phyloP scores from a whole-genome alignment of 1,139 yeast genomes.

The Debaryomyces singareniensis region DNA sequence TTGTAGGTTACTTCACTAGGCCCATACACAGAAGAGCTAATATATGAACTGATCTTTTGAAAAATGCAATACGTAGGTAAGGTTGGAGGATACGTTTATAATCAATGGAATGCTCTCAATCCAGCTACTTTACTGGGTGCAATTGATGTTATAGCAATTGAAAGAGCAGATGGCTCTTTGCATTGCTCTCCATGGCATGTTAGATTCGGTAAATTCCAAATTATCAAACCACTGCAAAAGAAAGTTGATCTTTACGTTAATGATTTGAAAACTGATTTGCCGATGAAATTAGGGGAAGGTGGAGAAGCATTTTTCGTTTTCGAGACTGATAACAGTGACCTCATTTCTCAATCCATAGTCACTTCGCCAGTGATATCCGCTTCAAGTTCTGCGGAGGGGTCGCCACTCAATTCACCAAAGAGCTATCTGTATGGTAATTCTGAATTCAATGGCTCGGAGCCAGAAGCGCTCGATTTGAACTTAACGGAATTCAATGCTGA shows the following conservation, averaged over 20 bases:
- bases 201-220: constrained; percentile 89
- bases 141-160: constrained; percentile 94
- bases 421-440: constrained; percentile 8
- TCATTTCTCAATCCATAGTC: constrained; percentile 68
- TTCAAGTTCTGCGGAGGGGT: constrained; percentile 55
- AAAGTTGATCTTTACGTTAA: constrained; percentile 86
- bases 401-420: constrained; percentile 34
- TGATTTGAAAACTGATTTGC: constrained; percentile 72
- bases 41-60: too few species aligned
- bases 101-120: constrained; percentile 94
- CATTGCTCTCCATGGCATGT: constrained; percentile 97
- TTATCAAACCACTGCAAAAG: constrained; percentile 92
- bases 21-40: too few species aligned
- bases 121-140: constrained; percentile 98
- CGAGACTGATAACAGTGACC: constrained; percentile 59
- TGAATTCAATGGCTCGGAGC: constrained; percentile 13
- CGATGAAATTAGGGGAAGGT: constrained; percentile 95
- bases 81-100: constrained; percentile 90
- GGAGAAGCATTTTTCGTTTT: constrained; percentile 98
- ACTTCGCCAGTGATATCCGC: constrained; percentile 94
- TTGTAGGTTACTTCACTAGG: too few species aligned
- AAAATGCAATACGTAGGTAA: constrained; percentile 93
- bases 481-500: constrained; percentile 4
- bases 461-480: constrained; percentile 32
- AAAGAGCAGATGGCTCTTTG: constrained; percentile 74